Evolutionary conservation across 2,329 filamentous ascomycete genomes (phyloP), one percentile per base, ranked within the genome.

Genomic region (Fonsecaea erecta): DNA sequence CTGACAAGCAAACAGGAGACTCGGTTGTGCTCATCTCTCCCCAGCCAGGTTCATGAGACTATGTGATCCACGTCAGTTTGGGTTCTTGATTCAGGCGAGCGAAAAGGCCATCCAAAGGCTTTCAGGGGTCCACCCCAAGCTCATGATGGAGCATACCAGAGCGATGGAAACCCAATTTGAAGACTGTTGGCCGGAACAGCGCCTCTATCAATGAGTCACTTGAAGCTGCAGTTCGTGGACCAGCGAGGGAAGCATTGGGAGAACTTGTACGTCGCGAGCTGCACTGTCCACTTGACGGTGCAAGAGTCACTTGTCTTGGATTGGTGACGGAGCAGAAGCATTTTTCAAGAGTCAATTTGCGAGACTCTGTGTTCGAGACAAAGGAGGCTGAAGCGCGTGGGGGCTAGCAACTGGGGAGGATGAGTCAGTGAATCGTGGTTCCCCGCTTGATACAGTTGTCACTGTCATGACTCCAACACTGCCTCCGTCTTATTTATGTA

Each of bases 11-110:
- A 58, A 51, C 69, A 91, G 88, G 89, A 70, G 89, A 91, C 73
- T 90, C 88, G 65, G 89, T 91, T 60, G 87, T 91, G 65, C 82
- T 91, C 73, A 89, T 90, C 72, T 90, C 88, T 61, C 88, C 88
- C 14, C 84, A 86, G 71, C 82, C 80, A 14, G 60, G 62, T 60
- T 79, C 72, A 74, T 74, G 67, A 71, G 58, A 52, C 7, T 14
- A 16, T 24, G 65, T 67, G 64, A 40, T 67, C 61, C 52, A 58
- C 53, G 51, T 43, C 57, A 9, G 30, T 46, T 9, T 26, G 21
- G 21, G 14, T 48, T 26, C 21, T 48, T 3, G 21, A 24, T 12
- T 21, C 7, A 48, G 21, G 8, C 18, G 9, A 48, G 43, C 43
- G 14, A 48, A 24, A 48, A 3, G 11, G 21, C 43, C 21, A 21